Evolutionary conservation across 768 basidiomycete species (phyloP), one percentile per base, ranked within the genome.

Genomic region (Leccinellum rugosiceps): DNA sequence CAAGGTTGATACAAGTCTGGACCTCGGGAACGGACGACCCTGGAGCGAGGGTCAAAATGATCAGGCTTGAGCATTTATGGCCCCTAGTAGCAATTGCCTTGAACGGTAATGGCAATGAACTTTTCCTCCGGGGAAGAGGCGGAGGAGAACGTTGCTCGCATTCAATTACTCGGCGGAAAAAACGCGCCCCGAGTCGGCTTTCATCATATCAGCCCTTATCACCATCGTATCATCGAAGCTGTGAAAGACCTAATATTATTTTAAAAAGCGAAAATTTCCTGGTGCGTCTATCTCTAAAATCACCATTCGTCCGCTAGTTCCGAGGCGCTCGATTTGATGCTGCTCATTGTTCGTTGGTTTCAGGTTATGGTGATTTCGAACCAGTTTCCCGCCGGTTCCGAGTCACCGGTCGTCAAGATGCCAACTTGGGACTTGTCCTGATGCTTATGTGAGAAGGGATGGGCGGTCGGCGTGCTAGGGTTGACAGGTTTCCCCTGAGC

Each of bases 371-470:
- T 19, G 10, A 41, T 19, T 41, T 41, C 9, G n/a, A 14, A 70
- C 85, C 53, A 85, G 83, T 58, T 83, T 86, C 32, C 62, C 68
- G 17, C 2, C 11, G 11, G 41, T n/a, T n/a, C n/a, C n/a, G 41
- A 41, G 19, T 10, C 19, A 71, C 28, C 7, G 10, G 64, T 59
- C 2, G 67, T 72, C 14, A 52, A 55, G 50, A 56, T 68, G 48
- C 59, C 55, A 5, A 3, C 8, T 59, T 2, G 48, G 26, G 21
- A 6, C 28, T 11, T 21, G 32, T 23, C 45, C 8, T 4, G 49
- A n/a, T n/a, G n/a, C n/a, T n/a, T n/a, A n/a, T n/a, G n/a, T n/a
- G 25, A 19, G 23, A 25, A 25, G 15, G 45, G 35, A 17, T 3
- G 26, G 4, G 4, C 25, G 25, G 25, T 25, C 25, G 30, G 30